Conservation (phyloP, 345 rosid genomes). For the Brassica incana region DNA sequence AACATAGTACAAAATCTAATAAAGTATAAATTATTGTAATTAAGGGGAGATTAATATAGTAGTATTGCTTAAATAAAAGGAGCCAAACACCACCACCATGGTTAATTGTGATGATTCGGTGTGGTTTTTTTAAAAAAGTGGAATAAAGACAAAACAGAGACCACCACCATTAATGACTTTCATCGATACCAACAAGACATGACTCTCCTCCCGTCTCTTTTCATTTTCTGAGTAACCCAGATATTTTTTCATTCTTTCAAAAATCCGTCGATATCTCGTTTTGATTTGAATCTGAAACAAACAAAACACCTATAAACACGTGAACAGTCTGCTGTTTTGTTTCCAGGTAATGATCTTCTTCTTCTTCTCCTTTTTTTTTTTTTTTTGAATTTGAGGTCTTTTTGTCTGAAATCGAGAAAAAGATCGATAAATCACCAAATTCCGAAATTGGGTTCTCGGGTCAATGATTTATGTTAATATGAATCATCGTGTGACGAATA, state of each 20-base stretch:
- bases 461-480: not conserved
- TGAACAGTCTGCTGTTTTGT: slow-evolving; percentile 17
- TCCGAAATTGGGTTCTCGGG: slow-evolving; percentile 16
- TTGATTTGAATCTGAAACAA: slow-evolving; percentile 24
- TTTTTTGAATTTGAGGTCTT: not conserved
- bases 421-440: slow-evolving; percentile 13
- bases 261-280: not conserved
- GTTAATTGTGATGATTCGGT: slow-evolving; percentile 43
- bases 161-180: slow-evolving; percentile 46
- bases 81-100: slow-evolving; percentile 21
- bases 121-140: slow-evolving; percentile 23
- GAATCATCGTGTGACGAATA: slow-evolving; percentile 15
- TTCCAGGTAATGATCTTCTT: slow-evolving; percentile 19
- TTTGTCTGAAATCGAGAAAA: not conserved
- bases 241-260: not conserved
- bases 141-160: slow-evolving; percentile 46
- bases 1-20: slow-evolving; percentile 22
- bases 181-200: slow-evolving; percentile 44
- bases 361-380: not conserved
- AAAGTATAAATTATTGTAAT: slow-evolving; percentile 8
- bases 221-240: slow-evolving; percentile 7
- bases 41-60: not conserved
- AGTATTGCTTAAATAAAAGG: not conserved
- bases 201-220: slow-evolving; percentile 28
- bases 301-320: not conserved